Conservation (phyloP, 1,284 basidiomycete species). For the Termitomyces sp. region DNA sequence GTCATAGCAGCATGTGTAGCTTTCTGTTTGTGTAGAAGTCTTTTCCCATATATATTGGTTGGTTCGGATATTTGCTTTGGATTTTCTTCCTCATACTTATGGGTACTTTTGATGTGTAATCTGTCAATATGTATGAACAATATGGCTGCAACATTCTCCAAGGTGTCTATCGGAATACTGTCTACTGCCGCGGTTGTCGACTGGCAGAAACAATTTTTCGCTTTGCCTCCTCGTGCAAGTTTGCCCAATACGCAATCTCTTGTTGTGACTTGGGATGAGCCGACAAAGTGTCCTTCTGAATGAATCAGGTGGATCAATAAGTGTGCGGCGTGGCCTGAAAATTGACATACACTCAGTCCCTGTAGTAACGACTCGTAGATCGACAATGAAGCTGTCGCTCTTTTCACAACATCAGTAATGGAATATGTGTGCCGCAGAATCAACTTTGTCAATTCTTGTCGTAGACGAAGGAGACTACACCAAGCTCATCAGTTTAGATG, state of each 20-base stretch:
- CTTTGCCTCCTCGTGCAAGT: slow-evolving; percentile 50
- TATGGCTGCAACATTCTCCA: neutral
- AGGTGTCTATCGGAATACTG: neutral
- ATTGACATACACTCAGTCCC: slow-evolving; percentile 63
- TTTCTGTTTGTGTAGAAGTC: neutral
- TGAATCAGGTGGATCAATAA: slow-evolving; percentile 3
- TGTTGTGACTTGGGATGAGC: slow-evolving; percentile 56
- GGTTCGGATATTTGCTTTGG: neutral
- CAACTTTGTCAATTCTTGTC: slow-evolving; percentile 81
- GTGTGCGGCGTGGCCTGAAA: neutral
- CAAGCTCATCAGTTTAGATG: slow-evolving; percentile 1
- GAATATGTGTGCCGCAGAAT: slow-evolving; percentile 69
- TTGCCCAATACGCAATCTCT: slow-evolving; percentile 55
- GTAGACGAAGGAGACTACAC: slow-evolving; percentile 74
- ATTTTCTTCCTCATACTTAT: neutral
- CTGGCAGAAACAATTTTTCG: slow-evolving; percentile 46
- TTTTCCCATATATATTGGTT: neutral
- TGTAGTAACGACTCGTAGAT: slow-evolving; percentile 77
- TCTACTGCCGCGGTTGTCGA: slow-evolving; percentile 22
- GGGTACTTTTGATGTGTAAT: neutral
- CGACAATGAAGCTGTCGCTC: slow-evolving; percentile 64
- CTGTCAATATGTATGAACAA: neutral
- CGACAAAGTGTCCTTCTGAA: slow-evolving; percentile 44
- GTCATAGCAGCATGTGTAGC: slow-evolving; percentile 5
- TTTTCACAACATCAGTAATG: slow-evolving; percentile 55